Evolutionary conservation across 208 protist genomes (phyloP).

Genomic region (Phytomonas sp.): DNA sequence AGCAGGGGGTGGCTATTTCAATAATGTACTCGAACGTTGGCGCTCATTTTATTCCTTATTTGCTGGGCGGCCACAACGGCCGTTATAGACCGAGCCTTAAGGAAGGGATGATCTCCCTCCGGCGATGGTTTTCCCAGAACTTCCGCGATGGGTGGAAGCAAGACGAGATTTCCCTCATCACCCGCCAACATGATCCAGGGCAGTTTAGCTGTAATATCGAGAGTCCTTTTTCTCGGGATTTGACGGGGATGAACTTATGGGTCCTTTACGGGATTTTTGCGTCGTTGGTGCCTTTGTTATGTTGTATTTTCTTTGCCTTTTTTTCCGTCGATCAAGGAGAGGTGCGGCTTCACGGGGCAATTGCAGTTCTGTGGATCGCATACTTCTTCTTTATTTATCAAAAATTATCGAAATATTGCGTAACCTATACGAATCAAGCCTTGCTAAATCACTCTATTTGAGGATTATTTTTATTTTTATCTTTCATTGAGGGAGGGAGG

Average conservation of each 20-base stretch:
- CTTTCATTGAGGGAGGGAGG: too few species aligned
- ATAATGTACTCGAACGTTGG: slow-evolving; percentile 64
- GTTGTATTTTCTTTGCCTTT: slow-evolving; percentile 25
- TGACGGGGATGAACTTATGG: slow-evolving; percentile 53
- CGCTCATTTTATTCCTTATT: slow-evolving; percentile 57
- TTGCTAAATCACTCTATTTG: slow-evolving; percentile 20
- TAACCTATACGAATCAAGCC: slow-evolving; percentile 63
- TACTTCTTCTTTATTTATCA: slow-evolving; percentile 33
- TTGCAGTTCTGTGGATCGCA: slow-evolving; percentile 26
- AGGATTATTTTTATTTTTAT: too few species aligned
- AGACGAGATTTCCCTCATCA: slow-evolving; percentile 65
- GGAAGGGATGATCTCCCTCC: slow-evolving; percentile 34
- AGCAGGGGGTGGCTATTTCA: slow-evolving; percentile 61
- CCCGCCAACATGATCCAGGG: slow-evolving; percentile 52
- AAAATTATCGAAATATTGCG: slow-evolving; percentile 38
- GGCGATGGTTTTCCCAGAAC: slow-evolving; percentile 70
- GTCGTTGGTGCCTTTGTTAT: slow-evolving; percentile 24
- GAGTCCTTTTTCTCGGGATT: slow-evolving; percentile 53
- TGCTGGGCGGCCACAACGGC: slow-evolving; percentile 22
- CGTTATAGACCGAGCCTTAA: neutral
- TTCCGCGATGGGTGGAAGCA: slow-evolving; percentile 79
- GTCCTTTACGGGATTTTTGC: slow-evolving; percentile 40
- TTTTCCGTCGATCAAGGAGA: slow-evolving; percentile 14
- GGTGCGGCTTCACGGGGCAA: slow-evolving; percentile 20
- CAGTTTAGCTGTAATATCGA: slow-evolving; percentile 49